Conservation (phyloP, 139 green algal genomes). For the Coelastrella sp. region DNA sequence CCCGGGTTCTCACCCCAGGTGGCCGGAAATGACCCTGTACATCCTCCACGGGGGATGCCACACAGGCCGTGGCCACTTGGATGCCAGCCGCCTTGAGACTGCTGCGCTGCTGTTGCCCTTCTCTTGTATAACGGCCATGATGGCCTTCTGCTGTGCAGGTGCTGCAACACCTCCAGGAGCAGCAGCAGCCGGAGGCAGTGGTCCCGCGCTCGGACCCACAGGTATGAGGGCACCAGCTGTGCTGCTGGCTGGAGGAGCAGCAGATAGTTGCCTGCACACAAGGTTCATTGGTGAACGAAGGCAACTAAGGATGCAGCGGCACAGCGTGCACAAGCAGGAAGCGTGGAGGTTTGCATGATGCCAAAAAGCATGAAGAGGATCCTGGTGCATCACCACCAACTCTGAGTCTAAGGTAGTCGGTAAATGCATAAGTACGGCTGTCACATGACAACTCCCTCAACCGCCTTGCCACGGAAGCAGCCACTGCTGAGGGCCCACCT, state of each 20-base stretch:
- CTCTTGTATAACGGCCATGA: conserved; percentile 65
- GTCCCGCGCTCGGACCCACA: neutral
- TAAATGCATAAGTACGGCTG: too few species aligned
- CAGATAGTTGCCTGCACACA: neutral
- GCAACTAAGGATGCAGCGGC: too few species aligned
- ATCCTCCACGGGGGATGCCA: conserved; percentile 97
- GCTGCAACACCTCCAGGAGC: conserved; percentile 7
- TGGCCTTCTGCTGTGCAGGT: conserved; percentile 49
- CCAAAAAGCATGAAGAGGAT: too few species aligned
- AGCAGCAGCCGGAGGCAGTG: conserved; percentile 1
- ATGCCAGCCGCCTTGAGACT: conserved; percentile 82
- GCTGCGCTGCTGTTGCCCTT: conserved; percentile 71
- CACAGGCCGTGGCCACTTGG: conserved; percentile 91
- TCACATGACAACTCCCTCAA: neutral
- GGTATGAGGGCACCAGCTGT: conserved; percentile 30
- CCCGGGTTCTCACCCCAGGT: conserved; percentile 90
- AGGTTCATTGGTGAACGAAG: too few species aligned
- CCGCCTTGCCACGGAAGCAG: neutral
- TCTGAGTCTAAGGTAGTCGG: too few species aligned
- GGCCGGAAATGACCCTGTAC: conserved; percentile 96
- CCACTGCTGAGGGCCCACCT: conserved; percentile 26
- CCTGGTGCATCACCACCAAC: too few species aligned
- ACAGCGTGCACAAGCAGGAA: too few species aligned
- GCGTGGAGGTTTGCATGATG: too few species aligned
- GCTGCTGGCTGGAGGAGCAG: neutral